A percentile compares a stretch with the other conserved stretches of the same genome.
Conservation (phyloP, 306 rosid species). For the Cucumis melo region DNA sequence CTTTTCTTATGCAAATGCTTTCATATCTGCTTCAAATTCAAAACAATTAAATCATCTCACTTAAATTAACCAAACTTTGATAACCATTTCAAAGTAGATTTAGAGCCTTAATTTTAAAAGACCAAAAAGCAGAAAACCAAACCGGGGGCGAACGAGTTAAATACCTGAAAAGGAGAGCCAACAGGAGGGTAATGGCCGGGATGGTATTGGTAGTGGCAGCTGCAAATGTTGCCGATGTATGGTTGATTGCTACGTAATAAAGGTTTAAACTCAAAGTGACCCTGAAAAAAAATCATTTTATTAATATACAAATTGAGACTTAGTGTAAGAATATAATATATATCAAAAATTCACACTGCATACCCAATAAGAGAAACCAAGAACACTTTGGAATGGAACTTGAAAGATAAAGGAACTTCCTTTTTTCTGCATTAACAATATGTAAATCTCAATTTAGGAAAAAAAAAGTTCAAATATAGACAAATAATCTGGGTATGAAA, state of each 20-base stretch:
- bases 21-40: slow-evolving; percentile 39
- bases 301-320: too few relatives aligned
- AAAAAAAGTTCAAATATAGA: background rate
- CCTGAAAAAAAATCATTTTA: slow-evolving; percentile 16
- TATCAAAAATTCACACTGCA: background rate
- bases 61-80: too few relatives aligned
- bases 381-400: slow-evolving; percentile 57
- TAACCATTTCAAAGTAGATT: too few relatives aligned
- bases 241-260: slow-evolving; percentile 58
- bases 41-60: too few relatives aligned
- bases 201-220: slow-evolving; percentile 73
- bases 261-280: slow-evolving; percentile 67
- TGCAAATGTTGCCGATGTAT: slow-evolving; percentile 83
- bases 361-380: slow-evolving; percentile 70
- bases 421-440: slow-evolving; percentile 36
- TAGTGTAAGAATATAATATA: background rate
- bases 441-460: background rate
- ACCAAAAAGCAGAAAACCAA: too few relatives aligned
- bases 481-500: too few relatives aligned
- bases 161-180: slow-evolving; percentile 52
- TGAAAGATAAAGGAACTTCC: slow-evolving; percentile 41
- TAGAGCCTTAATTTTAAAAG: too few relatives aligned
- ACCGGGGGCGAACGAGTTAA: too few relatives aligned
- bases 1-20: slow-evolving; percentile 30
- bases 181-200: slow-evolving; percentile 67